These are phyloP conservation scores for Sarocladium kiliense DNA, from an alignment of 2,329 filamentous ascomycete species.

Conservation along the genomic window DNA sequence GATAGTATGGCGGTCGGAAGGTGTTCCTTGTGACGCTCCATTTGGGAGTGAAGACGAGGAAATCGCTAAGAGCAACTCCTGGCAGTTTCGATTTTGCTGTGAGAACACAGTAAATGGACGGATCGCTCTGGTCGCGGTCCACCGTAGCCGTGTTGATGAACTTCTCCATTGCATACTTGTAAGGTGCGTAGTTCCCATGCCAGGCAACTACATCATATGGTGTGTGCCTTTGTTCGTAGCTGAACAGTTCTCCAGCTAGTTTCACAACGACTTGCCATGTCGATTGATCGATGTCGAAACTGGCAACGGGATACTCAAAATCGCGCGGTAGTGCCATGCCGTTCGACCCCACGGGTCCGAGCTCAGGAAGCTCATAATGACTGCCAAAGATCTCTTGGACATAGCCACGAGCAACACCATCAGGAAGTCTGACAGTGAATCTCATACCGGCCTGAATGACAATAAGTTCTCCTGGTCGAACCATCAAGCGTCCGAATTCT, in stretches of 20 bases:
- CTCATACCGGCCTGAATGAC: conserved; percentile 63
- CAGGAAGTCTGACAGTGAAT: conserved; percentile 24
- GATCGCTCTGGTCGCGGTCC: conserved; percentile 61
- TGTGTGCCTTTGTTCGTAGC: conserved; percentile 55
- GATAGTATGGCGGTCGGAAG: conserved; percentile 62
- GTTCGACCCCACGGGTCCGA: conserved; percentile 62
- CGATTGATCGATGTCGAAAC: conserved; percentile 50
- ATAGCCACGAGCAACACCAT: conserved; percentile 59
- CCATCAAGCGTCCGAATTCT: conserved; percentile 58
- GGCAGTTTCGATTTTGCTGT: conserved; percentile 51
- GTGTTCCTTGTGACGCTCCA: conserved; percentile 60
- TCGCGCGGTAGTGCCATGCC: conserved; percentile 61
- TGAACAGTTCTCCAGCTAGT: conserved; percentile 56
- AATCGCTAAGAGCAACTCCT: conserved; percentile 55
- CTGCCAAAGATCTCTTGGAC: conserved; percentile 62
- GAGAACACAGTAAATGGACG: conserved; percentile 60
- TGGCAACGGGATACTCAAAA: conserved; percentile 57
- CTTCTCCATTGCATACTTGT: conserved; percentile 35
- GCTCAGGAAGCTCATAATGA: conserved; percentile 60
- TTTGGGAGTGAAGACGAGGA: conserved; percentile 62
- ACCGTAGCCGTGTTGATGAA: conserved; percentile 55
- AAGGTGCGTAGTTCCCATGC: conserved; percentile 64
- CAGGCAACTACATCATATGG: conserved; percentile 69
- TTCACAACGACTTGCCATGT: conserved; percentile 57
- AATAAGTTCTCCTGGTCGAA: conserved; percentile 63